A percentile compares a stretch with the other conserved stretches of the same genome.
phyloP scores from a whole-genome alignment of 1,284 basidiomycete species.

The Cryptococcus amylolentus region DNA sequence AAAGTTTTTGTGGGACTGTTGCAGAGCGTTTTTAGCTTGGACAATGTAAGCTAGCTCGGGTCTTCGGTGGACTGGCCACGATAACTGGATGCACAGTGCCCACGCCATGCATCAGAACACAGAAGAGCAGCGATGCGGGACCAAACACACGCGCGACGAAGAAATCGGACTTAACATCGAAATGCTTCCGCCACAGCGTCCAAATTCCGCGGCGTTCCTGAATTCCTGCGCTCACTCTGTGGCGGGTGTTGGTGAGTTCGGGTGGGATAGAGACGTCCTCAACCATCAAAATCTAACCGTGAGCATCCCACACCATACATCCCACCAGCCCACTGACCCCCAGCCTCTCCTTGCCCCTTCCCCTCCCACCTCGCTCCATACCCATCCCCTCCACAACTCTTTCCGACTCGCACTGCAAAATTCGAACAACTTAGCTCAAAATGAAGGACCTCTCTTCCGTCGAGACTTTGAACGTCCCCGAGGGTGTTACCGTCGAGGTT shows the following conservation, averaged over 20 bases:
- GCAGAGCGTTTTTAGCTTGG: too few species aligned
- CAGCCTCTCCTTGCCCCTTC: background rate
- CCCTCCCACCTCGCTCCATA: background rate
- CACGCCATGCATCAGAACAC: too few species aligned
- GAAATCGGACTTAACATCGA: too few species aligned
- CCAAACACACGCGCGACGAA: too few species aligned
- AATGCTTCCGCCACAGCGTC: background rate
- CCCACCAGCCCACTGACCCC: background rate
- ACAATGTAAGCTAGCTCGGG: too few species aligned
- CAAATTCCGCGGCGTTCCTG: background rate
- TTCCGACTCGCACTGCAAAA: background rate
- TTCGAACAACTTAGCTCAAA: conserved; percentile 19
- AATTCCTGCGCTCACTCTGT: background rate
- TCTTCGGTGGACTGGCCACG: too few species aligned
- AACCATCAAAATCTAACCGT: background rate
- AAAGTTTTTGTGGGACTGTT: too few species aligned
- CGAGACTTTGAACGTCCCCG: conserved; percentile 88
- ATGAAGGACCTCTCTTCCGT: conserved; percentile 53
- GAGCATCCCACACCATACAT: background rate
- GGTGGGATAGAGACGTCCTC: background rate
- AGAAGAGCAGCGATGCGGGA: too few species aligned
- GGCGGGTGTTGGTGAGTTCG: background rate
- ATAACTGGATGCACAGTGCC: too few species aligned
- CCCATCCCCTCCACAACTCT: background rate
- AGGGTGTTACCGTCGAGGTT: conserved; percentile 75